Base-by-base conservation (phyloP, 768 basidiomycete species). In the Rhodotorula paludigena region DNA sequence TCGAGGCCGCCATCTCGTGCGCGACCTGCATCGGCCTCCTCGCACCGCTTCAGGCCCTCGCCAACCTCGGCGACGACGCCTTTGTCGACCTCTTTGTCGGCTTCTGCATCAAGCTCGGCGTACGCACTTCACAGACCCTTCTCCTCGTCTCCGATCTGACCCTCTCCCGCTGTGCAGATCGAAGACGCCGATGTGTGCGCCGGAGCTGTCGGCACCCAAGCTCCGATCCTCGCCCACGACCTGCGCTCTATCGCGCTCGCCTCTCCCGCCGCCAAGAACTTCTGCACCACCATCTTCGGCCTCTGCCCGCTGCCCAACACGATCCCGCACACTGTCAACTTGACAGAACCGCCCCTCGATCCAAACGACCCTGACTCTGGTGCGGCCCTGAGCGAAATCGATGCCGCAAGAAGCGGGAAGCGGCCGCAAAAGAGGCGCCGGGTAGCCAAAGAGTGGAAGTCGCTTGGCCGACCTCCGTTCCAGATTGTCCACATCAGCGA, bases 401-500 rank as follows among this genome's bases (percentile, higher is more conserved):
- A n/a, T n/a, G n/a, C n/a, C 10, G 79, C 78, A 55, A 32, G 77
- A 28, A 45, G 48, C 12, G 25, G 25, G 25, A 47, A 28, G 16
- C 28, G 5, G 30, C 56, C 30, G 9, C 51, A 42, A 6, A 28
- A 7, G 44, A 70, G 48, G 45, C 21, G 14, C 16, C 57, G 59
- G 65, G 52, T 38, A 6, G 39, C 58, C 14, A 49, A 45, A 7
- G 63, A 63, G 12, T 15, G 66, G 25, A 32, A 54, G 30, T n/a
- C n/a, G n/a, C n/a, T n/a, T n/a, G n/a, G n/a, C n/a, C n/a, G n/a
- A n/a, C n/a, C n/a, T n/a, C 82, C 84, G 1, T 82, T 86, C 74
- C 81, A 84, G 68, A 83, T 86, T 12, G 81, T 82, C 0, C 86
- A 87, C 73, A 82, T 87, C 74, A 84, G 83, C 71, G 86, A 86